A percentile compares a stretch with the other conserved stretches of the same genome.
phyloP scores from a whole-genome alignment of 177 flowering plant genomes.

The Vitis hybrid region DNA sequence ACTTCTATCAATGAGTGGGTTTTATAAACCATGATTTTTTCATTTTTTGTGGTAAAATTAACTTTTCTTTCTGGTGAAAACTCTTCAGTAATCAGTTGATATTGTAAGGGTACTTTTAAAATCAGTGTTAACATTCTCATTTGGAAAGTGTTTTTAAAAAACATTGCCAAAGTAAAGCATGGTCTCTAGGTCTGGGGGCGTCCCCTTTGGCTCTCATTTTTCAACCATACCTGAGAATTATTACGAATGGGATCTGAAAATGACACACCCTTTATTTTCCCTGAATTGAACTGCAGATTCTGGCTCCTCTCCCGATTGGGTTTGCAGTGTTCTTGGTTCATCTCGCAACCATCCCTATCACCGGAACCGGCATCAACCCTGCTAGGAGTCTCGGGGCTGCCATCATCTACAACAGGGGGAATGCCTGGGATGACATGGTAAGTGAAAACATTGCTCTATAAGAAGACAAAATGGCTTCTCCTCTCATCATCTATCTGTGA shows the following conservation, averaged over 20 bases:
- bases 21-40: no score
- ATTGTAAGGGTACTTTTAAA: no score
- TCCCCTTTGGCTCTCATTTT: no score
- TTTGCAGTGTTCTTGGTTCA: slow-evolving; percentile 65
- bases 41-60: no score
- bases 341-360: slow-evolving; percentile 61
- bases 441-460: not conserved
- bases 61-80: no score
- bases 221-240: no score
- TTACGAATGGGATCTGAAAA: not conserved
- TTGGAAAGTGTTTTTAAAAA: not conserved
- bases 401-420: slow-evolving; percentile 44
- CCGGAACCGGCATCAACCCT: slow-evolving; percentile 63
- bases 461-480: no score
- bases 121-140: not conserved
- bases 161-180: not conserved
- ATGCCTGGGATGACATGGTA: slow-evolving; percentile 58
- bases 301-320: slow-evolving; percentile 66
- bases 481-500: not conserved
- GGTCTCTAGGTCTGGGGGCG: no score
- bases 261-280: not conserved
- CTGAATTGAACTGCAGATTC: slow-evolving; percentile 27
- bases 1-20: no score
- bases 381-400: slow-evolving; percentile 66
- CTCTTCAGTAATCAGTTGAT: no score